phyloP scores from a whole-genome alignment of 2,329 filamentous ascomycete species.

The Pseudocercospora crystallina region DNA sequence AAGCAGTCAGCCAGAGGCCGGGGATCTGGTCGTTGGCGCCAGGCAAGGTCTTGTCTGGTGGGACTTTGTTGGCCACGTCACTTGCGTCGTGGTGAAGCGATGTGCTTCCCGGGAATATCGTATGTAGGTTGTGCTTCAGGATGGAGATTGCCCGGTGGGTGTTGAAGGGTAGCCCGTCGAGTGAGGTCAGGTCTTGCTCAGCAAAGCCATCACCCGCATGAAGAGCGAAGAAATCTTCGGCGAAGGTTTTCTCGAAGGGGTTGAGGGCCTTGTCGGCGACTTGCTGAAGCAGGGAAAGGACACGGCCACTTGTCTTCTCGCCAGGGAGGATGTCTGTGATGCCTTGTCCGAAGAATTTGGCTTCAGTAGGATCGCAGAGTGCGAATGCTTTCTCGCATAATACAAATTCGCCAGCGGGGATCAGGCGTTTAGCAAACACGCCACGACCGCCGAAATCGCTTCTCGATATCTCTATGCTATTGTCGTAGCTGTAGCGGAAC shows the following conservation, averaged over 20 bases:
- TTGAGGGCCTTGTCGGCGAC: conserved; percentile 2
- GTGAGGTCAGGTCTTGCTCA: neutral
- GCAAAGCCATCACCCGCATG: neutral
- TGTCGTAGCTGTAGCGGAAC: too few relatives aligned
- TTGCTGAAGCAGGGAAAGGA: conserved; percentile 7
- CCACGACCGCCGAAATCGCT: conserved; percentile 41
- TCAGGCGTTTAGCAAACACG: conserved; percentile 41
- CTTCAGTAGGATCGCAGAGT: neutral
- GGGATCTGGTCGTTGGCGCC: conserved; percentile 6
- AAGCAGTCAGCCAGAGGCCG: conserved; percentile 53
- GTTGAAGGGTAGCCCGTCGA: neutral
- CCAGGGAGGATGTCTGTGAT: conserved; percentile 1
- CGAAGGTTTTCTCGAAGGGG: neutral
- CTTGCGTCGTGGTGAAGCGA: conserved; percentile 12
- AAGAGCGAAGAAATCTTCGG: conserved; percentile 2
- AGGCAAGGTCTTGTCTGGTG: neutral
- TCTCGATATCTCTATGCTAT: conserved; percentile 8
- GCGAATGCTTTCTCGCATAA: conserved; percentile 37
- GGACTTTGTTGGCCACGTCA: neutral
- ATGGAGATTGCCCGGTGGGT: conserved; percentile 12
- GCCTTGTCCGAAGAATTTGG: neutral
- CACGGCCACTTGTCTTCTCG: conserved; percentile 1
- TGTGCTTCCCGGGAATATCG: conserved; percentile 11
- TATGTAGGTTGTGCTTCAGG: conserved; percentile 13
- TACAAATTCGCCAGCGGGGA: conserved; percentile 42